phyloP scores from a whole-genome alignment of 2,329 filamentous ascomycete genomes.

The Talaromyces sp. region DNA sequence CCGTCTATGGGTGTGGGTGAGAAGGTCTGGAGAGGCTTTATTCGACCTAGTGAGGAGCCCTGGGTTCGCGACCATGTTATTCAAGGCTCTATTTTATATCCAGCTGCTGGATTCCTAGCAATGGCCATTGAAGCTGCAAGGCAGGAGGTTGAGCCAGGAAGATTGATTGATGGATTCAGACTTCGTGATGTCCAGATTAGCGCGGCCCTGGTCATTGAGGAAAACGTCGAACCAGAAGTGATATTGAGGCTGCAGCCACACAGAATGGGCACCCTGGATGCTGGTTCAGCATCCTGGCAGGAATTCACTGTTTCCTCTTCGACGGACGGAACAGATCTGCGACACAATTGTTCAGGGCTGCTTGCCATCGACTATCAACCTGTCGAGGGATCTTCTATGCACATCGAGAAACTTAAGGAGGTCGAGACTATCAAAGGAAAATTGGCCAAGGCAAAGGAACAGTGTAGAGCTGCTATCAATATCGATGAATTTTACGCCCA shows the following conservation, averaged over 20 bases:
- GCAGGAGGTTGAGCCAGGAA: neutral
- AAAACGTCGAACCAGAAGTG: neutral
- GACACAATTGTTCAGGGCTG: constrained; percentile 4
- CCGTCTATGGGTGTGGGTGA: constrained; percentile 16
- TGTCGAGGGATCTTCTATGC: neutral
- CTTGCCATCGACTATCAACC: constrained; percentile 2
- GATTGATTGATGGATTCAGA: neutral
- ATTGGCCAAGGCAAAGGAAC: neutral
- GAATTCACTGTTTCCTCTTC: neutral
- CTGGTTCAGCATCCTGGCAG: neutral
- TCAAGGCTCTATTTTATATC: constrained; percentile 25
- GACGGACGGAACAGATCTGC: neutral
- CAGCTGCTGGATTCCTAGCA: constrained; percentile 23
- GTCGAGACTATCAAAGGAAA: neutral
- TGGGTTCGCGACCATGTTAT: constrained; percentile 30
- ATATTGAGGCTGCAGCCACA: neutral
- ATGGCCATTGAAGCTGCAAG: constrained; percentile 22
- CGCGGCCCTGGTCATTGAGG: neutral
- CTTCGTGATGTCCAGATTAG: neutral
- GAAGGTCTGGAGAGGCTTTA: constrained; percentile 25
- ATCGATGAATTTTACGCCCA: constrained; percentile 1
- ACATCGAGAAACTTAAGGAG: neutral
- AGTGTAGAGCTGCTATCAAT: neutral
- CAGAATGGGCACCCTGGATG: neutral
- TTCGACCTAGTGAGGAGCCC: constrained; percentile 23